A percentile compares a stretch with the other conserved stretches of the same genome.
These are phyloP conservation scores for Globisporangium megalacanthum DNA, from an alignment of 352 stramenopile species.

Conservation along the genomic window DNA sequence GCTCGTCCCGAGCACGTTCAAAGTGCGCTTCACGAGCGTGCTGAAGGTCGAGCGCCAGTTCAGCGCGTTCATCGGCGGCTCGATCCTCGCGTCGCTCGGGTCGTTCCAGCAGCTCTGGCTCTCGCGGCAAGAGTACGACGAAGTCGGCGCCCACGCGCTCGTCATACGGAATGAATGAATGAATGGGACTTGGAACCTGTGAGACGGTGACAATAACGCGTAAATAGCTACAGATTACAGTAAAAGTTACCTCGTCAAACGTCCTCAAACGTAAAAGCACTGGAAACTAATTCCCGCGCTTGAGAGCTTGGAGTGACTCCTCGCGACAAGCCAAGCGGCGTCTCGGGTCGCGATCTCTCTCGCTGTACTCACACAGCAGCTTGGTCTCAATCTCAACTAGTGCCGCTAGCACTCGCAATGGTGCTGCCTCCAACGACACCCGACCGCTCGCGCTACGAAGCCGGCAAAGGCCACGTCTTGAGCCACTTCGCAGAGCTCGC, in stretches of 20 bases:
- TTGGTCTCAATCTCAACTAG: not conserved
- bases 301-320: not conserved
- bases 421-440: conserved; percentile 13
- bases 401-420: conserved; percentile 2
- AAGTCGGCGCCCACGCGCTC: conserved; percentile 61
- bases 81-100: conserved; percentile 80
- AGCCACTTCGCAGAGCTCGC: conserved; percentile 52
- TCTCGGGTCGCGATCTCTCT: too few species aligned
- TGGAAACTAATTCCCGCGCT: too few species aligned
- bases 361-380: not conserved
- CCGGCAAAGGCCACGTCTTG: conserved; percentile 52
- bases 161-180: conserved; percentile 11
- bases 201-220: too few species aligned
- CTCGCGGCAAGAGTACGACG: conserved; percentile 81
- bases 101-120: conserved; percentile 89
- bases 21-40: conserved; percentile 80
- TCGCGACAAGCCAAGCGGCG: not conserved
- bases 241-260: too few species aligned
- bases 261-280: too few species aligned
- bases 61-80: conserved; percentile 84
- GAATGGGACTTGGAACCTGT: too few species aligned
- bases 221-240: too few species aligned
- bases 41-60: conserved; percentile 85
- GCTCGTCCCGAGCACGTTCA: conserved; percentile 81
- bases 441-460: conserved; percentile 31